Base-by-base conservation (phyloP, 805 yeast genomes). In the Teunomyces cretensis region DNA sequence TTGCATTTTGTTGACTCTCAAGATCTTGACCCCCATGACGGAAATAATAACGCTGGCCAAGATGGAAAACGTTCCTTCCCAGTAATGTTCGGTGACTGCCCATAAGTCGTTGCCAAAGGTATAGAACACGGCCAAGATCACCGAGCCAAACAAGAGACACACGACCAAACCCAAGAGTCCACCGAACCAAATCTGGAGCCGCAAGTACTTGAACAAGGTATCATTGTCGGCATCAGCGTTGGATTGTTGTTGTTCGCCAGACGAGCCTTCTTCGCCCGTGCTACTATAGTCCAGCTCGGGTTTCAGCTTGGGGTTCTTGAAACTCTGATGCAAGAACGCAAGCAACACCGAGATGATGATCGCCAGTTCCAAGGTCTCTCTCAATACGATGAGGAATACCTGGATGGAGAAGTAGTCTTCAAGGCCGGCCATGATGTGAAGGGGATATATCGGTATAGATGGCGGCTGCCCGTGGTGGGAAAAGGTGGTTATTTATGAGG, bases 361-460 rank as follows among this genome's bases (percentile, higher is more conserved):
- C n/a, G 87, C 85, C 59, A 83, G 81, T 64, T 86, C 94, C 42
- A 86, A 59, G 0, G 91, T 83, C 58, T 86, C 94, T 55, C 94
- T 69, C 19, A 86, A 62, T 30, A 85, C 82, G 42, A 86, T 86
- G 60, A 86, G 82, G 58, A 84, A 86, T 28, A 84, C 81, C 65
- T 85, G 89, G 41, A 84, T 79, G 2, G 89, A 84, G 62, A 86
- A 86, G 41, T 44, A 44, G 38, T 44, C 47, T 13, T 44, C 47
- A 13, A 44, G 17, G 16, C 40, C 27, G 12, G 46, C 38, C 46
- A 43, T 43, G 22, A 19, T 19, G 6, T 19, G 22, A 19, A 19
- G 22, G 22, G 6, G 3, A 19, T 19, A 6, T 19, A 19, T 6
- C 6, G 6, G 22, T 19, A 19, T 19, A 9, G 16, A 30, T 30